A percentile compares a stretch with the other conserved stretches of the same genome.
Conservation (phyloP, 176 grass and related monocot species). For the Saccharum spontaneum region DNA sequence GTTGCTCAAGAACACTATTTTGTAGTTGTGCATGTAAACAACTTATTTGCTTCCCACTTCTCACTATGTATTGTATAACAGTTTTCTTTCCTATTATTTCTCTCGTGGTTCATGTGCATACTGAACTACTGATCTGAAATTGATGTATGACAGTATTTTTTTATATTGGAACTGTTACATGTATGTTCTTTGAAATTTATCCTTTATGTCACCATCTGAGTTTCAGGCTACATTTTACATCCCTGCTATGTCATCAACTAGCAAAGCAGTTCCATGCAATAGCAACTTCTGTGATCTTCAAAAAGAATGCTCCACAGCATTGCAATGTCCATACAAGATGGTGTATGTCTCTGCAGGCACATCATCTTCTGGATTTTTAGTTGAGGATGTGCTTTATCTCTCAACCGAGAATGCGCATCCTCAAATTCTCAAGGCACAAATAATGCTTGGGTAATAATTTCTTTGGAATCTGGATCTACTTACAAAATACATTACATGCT, state of each 20-base stretch:
- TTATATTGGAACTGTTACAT: background rate
- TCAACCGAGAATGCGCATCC: conserved; percentile 48
- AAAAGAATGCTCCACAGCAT: conserved; percentile 57
- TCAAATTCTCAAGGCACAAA: conserved; percentile 59
- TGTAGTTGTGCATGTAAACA: no score
- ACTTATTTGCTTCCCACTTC: no score
- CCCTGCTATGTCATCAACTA: conserved; percentile 69
- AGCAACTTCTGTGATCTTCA: conserved; percentile 55
- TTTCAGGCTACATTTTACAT: conserved; percentile 57
- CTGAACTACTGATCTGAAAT: background rate
- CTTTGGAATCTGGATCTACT: background rate
- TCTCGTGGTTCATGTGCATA: background rate
- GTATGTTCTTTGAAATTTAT: background rate
- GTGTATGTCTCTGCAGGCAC: conserved; percentile 64
- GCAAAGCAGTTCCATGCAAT: conserved; percentile 60
- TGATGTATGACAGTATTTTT: background rate
- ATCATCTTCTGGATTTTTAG: conserved; percentile 77
- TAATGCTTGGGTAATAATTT: conserved; percentile 73
- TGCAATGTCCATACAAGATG: conserved; percentile 68
- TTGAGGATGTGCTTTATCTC: conserved; percentile 74
- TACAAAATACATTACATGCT: background rate
- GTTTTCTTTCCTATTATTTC: background rate
- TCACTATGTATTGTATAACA: background rate
- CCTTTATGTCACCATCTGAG: background rate
- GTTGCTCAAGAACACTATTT: no score